Evolutionary conservation across 1,139 yeast genomes (phyloP), one percentile per base, ranked within the genome.

Genomic region (Citeromyces hawaiiensis): DNA sequence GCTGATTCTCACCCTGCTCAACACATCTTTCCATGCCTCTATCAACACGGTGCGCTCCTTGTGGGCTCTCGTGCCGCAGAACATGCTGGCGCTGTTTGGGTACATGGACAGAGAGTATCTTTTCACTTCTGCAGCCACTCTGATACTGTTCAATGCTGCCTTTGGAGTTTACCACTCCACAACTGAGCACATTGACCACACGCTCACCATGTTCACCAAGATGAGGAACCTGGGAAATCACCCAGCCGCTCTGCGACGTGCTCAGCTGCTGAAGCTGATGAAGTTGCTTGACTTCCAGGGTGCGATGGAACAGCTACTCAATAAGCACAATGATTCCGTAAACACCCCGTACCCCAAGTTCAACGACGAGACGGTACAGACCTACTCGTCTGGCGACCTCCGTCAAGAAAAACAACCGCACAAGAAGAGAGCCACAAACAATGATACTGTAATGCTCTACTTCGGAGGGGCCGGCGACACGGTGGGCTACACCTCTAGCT

Each of bases 41-140:
- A 79, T 83, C 38, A 83, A 83, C 51, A 78, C 91, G 0, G 76
- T 85, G 36, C 67, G 85, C 45, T 73, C 83, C 1, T 64, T 83
- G 4, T 79, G 88, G 83, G 76, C 81, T 0, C 61, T 83, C 38
- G 61, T 79, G 50, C 81, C 83, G 0, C 81, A 78, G 42, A 79
- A 80, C 47, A 78, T 81, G 83, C 80, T 83, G 23, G 91, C 94
- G 0, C 59, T 82, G 35, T 83, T 82, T 61, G 94, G 94, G 1
- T 83, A 87, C 66, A 81, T 83, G 86, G 95, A 85, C 54, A 64
- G 95, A 49, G 95, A 85, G 52, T 83, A 83, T 54, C 61, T 83
- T 25, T 83, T 82, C 55, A 81, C 91, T 0, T 76, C 94, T 0
- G 80, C 93, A 1, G 82, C 87, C 4, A 83, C 94, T 0, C 61